phyloP scores from a whole-genome alignment of 106 monocot species.

The Xerophyta viscosa region DNA sequence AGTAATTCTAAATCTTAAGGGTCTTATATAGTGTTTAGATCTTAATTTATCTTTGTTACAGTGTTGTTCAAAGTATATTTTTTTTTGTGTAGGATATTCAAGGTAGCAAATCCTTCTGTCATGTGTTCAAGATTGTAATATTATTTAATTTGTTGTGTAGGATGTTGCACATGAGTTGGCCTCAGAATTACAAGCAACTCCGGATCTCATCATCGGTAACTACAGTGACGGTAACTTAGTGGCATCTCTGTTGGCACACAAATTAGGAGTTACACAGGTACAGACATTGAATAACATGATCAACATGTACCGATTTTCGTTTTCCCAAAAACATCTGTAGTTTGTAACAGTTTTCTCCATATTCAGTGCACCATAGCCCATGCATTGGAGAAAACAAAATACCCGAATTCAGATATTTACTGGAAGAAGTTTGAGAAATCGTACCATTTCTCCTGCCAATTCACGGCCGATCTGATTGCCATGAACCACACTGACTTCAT shows the following conservation, averaged over 20 bases:
- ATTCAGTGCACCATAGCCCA: constrained; percentile 64
- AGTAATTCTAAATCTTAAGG: too few relatives aligned
- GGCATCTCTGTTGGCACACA: constrained; percentile 73
- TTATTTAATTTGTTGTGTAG: constrained; percentile 14
- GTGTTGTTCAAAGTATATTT: too few relatives aligned
- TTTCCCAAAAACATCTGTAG: background rate
- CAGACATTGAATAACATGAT: too few relatives aligned
- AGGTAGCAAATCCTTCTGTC: too few relatives aligned
- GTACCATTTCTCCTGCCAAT: constrained; percentile 53
- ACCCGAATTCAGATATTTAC: constrained; percentile 67
- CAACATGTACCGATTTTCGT: background rate
- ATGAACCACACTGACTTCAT: constrained; percentile 96
- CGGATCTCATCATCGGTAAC: constrained; percentile 91
- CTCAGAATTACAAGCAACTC: constrained; percentile 65
- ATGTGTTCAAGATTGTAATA: too few relatives aligned
- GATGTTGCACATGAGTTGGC: constrained; percentile 87
- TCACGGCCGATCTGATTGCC: constrained; percentile 73
- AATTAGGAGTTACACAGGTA: constrained; percentile 81
- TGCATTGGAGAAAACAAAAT: constrained; percentile 71
- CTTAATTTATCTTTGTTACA: too few relatives aligned
- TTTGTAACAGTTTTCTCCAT: background rate
- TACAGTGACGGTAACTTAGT: constrained; percentile 72
- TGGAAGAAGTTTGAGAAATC: constrained; percentile 68
- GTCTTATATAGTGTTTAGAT: too few relatives aligned
- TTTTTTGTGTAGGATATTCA: too few relatives aligned